Base-by-base conservation (phyloP, 2,329 filamentous ascomycete species). In the Rugonectria rugulosa region DNA sequence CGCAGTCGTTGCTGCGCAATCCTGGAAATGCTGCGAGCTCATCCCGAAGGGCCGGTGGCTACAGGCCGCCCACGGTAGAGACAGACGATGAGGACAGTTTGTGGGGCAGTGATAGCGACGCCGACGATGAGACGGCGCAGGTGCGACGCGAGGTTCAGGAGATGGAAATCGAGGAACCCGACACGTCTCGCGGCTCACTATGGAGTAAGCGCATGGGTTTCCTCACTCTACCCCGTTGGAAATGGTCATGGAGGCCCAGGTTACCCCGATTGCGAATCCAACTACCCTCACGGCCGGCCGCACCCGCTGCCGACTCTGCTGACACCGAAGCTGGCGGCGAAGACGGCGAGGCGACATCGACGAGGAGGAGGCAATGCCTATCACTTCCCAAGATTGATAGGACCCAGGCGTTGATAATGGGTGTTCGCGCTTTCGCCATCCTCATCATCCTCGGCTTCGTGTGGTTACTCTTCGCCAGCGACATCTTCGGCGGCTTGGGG, bases 91-190 rank as follows among this genome's bases (percentile, higher is more conserved):
- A 93, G 60, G 81, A 80, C 56, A 80, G 80, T 62, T 69, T 79
- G 21, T 78, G 84, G 74, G 73, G 81, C 77, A 78, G 73, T 75
- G 77, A 79, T 23, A 76, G 73, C 19, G 77, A 77, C 10, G 77
- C 75, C 47, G 77, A 77, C 43, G 71, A 73, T 26, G 82, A 90
- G 62, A 85, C 85, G 31, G 85, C 84, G 26, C 85, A 87, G 60
- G 82, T 95, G 66, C 87, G 91, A 60, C 84, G 89, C 63, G 91
- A 95, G 75, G 88, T 98, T 78, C 86, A 96, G 70, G 90, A 97
- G 81, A 87, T 96, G 82, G 92, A 96, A 64, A 85, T 96, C 36
- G 84, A 92, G 67, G 92, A 96, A 64, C 85, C 86, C 23, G 72
- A 76, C 43, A 69, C 73, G 54, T 65, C 75, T 49, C 72, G 75